Evolutionary conservation across 2,329 filamentous ascomycete genomes (phyloP).

Genomic region (Sarocladium strictum): DNA sequence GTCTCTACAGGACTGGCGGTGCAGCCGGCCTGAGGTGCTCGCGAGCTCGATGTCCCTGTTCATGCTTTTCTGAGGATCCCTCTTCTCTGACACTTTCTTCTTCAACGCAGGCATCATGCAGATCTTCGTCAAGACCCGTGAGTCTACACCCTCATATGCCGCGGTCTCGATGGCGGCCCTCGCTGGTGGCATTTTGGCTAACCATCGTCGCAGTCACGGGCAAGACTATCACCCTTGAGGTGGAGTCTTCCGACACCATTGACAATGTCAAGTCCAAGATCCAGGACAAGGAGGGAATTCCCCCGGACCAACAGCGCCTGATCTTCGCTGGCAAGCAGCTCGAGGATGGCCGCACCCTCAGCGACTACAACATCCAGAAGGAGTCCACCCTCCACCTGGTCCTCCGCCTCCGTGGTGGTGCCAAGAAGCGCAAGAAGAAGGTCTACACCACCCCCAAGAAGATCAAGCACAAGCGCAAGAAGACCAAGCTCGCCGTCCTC

Average conservation of each 20-base stretch:
- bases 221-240: conserved; percentile 99
- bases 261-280: conserved; percentile 99
- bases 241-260: conserved; percentile 99
- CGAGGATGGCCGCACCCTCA: conserved; percentile 97
- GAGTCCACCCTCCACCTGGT: conserved; percentile 98
- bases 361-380: conserved; percentile 99
- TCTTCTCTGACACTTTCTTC: conserved; percentile 32
- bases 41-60: conserved; percentile 1
- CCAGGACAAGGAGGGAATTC: conserved; percentile 99
- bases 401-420: conserved; percentile 95
- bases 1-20: not conserved
- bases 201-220: conserved; percentile 82
- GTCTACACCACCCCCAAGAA: conserved; percentile 99
- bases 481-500: conserved; percentile 99
- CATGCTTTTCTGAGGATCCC: not conserved
- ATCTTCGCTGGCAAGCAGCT: conserved; percentile 99
- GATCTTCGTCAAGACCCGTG: conserved; percentile 69
- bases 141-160: not conserved
- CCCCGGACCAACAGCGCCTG: conserved; percentile 97
- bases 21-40: not conserved
- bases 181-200: too few relatives aligned
- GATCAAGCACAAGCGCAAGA: conserved; percentile 99
- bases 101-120: conserved; percentile 59
- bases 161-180: too few relatives aligned
- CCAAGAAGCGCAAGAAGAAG: conserved; percentile 99